Conservation (phyloP, 2,329 filamentous ascomycete species). For the Colletotrichum trifolii region DNA sequence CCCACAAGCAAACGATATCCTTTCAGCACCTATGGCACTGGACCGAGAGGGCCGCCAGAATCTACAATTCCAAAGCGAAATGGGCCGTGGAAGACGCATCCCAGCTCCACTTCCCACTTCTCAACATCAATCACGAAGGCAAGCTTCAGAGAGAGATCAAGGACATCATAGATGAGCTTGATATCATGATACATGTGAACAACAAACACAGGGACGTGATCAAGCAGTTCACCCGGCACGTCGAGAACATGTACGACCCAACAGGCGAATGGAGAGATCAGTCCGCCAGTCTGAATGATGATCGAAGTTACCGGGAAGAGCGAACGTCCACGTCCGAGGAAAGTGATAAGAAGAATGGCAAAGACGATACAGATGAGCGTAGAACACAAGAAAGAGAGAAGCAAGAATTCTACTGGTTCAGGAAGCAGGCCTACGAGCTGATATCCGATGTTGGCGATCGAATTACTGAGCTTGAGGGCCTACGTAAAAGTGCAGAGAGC, state of each 20-base stretch:
- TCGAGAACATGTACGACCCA: conserved; percentile 11
- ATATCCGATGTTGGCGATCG: conserved; percentile 42
- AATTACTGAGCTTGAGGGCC: conserved; percentile 47
- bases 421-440: conserved; percentile 38
- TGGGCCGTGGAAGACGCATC: conserved; percentile 37
- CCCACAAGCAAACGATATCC: conserved; percentile 51
- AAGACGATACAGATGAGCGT: background rate
- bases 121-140: conserved; percentile 56
- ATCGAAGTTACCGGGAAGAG: background rate
- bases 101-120: conserved; percentile 43
- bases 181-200: conserved; percentile 56
- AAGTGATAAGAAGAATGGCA: background rate
- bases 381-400: conserved; percentile 1
- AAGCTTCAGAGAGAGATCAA: conserved; percentile 56
- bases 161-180: conserved; percentile 59
- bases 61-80: conserved; percentile 38
- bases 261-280: conserved; percentile 1
- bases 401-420: conserved; percentile 42
- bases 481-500: conserved; percentile 46
- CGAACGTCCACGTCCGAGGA: too few relatives aligned
- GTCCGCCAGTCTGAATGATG: background rate
- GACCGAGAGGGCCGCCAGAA: conserved; percentile 33
- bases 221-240: conserved; percentile 42
- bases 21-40: conserved; percentile 50
- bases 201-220: conserved; percentile 49